Evolutionary conservation across 1,284 basidiomycete genomes (phyloP), one percentile per base, ranked within the genome.

Genomic region (Salmacisia buchloeana): DNA sequence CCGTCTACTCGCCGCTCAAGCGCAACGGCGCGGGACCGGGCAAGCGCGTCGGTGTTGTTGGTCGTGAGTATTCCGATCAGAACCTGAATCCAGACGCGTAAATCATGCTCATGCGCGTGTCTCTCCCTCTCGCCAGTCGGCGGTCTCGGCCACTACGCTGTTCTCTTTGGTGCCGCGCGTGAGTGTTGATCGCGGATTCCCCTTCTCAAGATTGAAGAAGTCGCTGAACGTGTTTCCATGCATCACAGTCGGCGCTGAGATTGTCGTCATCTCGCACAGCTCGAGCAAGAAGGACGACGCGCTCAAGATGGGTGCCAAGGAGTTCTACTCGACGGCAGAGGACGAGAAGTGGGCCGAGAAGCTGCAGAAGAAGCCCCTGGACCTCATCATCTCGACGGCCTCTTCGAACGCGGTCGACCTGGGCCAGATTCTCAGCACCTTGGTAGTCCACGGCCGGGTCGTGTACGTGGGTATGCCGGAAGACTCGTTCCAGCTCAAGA

Each of bases 241-340:
- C 23, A 25, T n/a, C 23, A 52, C 9, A 52, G 78, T 87, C 58
- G 86, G 86, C 4, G 85, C 86, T 2, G 85, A 88, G 60, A 85
- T 88, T 7, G 84, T 84, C 56, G 87, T 85, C 36, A 87, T 89
- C 81, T 86, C 87, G n/a, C 87, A 87, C 73, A 85, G 85, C 39
- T 75, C 82, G 29, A 80, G 80, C 69, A 89, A 89, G 80, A 82
- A 85, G 80, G 83, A 84, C n/a, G 87, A 88, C 70, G 86, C 86
- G 35, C 81, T 84, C 72, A 83, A 85, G 69, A 83, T 89, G 80
- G 87, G 87, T 10, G 87, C 86, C 0, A 82, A 83, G 38, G 79
- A 77, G 35, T 80, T 80, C 46, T 69, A 79, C 63, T 65, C 73
- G 23, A 79, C 78, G 13, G 70, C 59, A 36, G 76, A 78, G 62